Conservation (phyloP, 805 yeast species). For the Candida tallmaniae region DNA sequence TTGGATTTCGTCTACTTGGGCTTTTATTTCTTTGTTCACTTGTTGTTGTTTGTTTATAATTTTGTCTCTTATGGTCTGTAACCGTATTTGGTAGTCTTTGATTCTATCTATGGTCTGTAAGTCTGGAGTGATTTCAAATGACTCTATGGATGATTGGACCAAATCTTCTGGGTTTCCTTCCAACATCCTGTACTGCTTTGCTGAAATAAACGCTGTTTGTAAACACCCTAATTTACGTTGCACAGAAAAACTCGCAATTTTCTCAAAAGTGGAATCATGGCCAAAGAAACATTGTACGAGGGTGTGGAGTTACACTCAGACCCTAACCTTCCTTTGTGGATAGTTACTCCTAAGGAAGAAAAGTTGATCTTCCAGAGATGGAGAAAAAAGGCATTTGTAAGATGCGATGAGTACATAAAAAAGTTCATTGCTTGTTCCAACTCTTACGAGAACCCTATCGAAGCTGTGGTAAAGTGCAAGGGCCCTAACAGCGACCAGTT, state of each 20-base stretch:
- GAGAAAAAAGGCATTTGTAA: constrained; percentile 60
- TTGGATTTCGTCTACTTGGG: constrained; percentile 10
- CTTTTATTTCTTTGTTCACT: constrained; percentile 8
- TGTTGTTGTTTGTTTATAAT: constrained; percentile 14
- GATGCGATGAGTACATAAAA: constrained; percentile 67
- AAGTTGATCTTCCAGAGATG: constrained; percentile 66
- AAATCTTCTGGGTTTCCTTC: constrained; percentile 31
- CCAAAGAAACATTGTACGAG: constrained; percentile 29
- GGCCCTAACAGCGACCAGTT: constrained; percentile 54
- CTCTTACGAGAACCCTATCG: constrained; percentile 49
- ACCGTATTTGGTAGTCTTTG: constrained; percentile 26
- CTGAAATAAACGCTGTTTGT: background rate
- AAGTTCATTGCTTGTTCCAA: constrained; percentile 66
- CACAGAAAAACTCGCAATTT: no score
- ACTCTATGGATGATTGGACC: constrained; percentile 40
- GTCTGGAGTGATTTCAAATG: constrained; percentile 51
- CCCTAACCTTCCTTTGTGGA: constrained; percentile 65
- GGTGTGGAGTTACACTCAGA: constrained; percentile 36
- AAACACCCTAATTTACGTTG: no score
- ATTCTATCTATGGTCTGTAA: constrained; percentile 42
- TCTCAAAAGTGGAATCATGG: constrained; percentile 1
- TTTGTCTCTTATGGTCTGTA: constrained; percentile 19
- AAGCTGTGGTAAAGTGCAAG: constrained; percentile 63
- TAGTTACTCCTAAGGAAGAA: constrained; percentile 72
- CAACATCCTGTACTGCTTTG: no score